Conservation (phyloP, 352 stramenopile genomes). For the Elongisporangium undulatum region DNA sequence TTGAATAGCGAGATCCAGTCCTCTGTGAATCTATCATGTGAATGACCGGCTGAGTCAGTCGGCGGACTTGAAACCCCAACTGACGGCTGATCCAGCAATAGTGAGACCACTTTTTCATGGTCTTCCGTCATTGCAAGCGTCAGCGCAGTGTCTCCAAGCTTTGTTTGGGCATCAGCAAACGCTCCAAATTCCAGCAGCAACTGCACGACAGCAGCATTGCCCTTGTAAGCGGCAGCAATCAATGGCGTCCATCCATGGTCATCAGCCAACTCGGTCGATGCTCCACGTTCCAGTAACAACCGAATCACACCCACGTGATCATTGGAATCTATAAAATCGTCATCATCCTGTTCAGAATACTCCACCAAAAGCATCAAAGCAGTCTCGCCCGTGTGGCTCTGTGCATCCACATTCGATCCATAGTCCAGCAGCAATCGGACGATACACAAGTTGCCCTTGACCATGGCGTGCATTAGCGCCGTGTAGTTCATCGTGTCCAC, state of each 20-base stretch:
- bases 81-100: background rate
- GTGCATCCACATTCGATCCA: background rate
- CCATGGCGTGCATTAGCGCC: background rate
- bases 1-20: background rate
- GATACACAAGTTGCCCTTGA: background rate
- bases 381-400: background rate
- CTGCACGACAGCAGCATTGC: background rate
- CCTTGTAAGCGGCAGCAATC: background rate
- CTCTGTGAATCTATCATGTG: background rate
- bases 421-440: background rate
- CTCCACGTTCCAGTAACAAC: background rate
- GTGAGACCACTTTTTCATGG: background rate
- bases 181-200: background rate
- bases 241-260: background rate
- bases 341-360: background rate
- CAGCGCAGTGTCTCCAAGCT: background rate
- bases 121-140: background rate
- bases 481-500: background rate
- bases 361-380: background rate
- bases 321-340: background rate
- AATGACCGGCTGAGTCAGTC: background rate
- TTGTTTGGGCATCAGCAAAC: background rate
- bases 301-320: background rate
- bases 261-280: background rate
- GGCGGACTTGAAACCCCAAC: background rate